Percentiles rank a stretch among this genome's conserved stretches.
These are phyloP conservation scores for Monoraphidium neglectum DNA, from an alignment of 139 green algal genomes.

Conservation along the genomic window DNA sequence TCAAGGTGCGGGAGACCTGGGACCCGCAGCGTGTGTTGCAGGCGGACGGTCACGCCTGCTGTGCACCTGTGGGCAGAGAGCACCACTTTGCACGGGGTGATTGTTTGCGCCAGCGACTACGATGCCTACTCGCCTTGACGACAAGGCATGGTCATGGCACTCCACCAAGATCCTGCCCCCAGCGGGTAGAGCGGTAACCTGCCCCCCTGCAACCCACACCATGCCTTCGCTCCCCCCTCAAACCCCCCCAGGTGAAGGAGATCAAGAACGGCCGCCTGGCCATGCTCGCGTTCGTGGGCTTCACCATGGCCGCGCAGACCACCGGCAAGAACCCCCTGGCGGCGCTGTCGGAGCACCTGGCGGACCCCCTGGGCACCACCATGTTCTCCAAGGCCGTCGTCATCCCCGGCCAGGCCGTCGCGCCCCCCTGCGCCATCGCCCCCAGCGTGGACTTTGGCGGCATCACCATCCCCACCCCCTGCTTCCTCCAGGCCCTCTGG, in stretches of 20 bases:
- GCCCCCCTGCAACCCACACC: not conserved
- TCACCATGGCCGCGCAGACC: constrained; percentile 53
- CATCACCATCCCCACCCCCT: constrained; percentile 71
- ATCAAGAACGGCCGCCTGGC: constrained; percentile 95
- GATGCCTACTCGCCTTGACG: not conserved
- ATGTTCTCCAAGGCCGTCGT: constrained; percentile 68
- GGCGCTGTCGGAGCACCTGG: constrained; percentile 70
- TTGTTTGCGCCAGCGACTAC: not conserved
- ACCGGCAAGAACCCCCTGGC: constrained; percentile 76
- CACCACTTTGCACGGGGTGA: too few relatives aligned
- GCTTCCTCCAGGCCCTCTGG: constrained; percentile 70
- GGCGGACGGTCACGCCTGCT: not conserved
- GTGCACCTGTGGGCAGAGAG: too few relatives aligned
- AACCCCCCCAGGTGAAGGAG: constrained; percentile 92
- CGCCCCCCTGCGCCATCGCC: constrained; percentile 69
- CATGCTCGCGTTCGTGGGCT: constrained; percentile 75
- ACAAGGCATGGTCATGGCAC: not conserved
- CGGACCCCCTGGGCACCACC: constrained; percentile 72
- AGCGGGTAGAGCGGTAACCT: not conserved
- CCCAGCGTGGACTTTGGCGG: constrained; percentile 52
- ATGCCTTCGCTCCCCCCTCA: constrained; percentile 67
- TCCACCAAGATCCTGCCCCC: not conserved
- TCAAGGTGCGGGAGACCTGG: not conserved
- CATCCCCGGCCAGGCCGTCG: constrained; percentile 53
- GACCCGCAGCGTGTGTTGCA: not conserved